phyloP scores from a whole-genome alignment of 768 basidiomycete species.

The Hericium alpestre region DNA sequence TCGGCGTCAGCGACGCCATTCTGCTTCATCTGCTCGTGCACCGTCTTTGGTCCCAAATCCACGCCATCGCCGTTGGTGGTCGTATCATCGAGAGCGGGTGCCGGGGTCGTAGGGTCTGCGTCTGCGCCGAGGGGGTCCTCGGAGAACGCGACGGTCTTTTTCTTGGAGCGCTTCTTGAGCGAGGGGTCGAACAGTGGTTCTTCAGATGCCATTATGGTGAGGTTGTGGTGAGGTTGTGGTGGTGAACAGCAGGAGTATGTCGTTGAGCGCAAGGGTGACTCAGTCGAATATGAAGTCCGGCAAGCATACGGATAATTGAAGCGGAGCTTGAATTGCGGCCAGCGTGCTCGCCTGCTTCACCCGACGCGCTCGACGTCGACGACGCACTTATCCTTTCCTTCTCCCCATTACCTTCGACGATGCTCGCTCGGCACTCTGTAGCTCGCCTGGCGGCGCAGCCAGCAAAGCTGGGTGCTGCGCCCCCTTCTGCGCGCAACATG shows the following conservation, averaged over 20 bases:
- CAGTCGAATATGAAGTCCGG: background rate
- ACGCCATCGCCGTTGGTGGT: slow-evolving; percentile 63
- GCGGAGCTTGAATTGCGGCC: slow-evolving; percentile 10
- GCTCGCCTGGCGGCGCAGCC: slow-evolving; percentile 33
- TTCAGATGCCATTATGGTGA: slow-evolving; percentile 42
- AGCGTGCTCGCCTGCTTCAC: slow-evolving; percentile 16
- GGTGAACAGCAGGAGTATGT: slow-evolving; percentile 6
- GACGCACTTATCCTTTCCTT: slow-evolving; percentile 7
- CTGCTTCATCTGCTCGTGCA: slow-evolving; percentile 65
- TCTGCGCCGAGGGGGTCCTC: slow-evolving; percentile 78
- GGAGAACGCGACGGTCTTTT: slow-evolving; percentile 76
- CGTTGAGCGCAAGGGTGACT: slow-evolving; percentile 1
- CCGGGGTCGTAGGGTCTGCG: slow-evolving; percentile 71
- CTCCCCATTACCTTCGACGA: slow-evolving; percentile 15
- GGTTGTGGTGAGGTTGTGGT: slow-evolving; percentile 3
- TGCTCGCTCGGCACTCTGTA: slow-evolving; percentile 42
- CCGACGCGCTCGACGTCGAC: slow-evolving; percentile 21
- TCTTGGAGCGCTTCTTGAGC: slow-evolving; percentile 74
- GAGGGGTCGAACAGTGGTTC: slow-evolving; percentile 79
- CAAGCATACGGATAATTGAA: background rate
- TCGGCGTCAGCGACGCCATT: slow-evolving; percentile 23
- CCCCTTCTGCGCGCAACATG: slow-evolving; percentile 68
- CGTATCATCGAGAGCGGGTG: slow-evolving; percentile 62
- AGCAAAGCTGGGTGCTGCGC: slow-evolving; percentile 27
- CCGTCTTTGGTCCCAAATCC: slow-evolving; percentile 67